Conservation (phyloP, 73 alveolate species). For the Paramecium sonneborni region DNA sequence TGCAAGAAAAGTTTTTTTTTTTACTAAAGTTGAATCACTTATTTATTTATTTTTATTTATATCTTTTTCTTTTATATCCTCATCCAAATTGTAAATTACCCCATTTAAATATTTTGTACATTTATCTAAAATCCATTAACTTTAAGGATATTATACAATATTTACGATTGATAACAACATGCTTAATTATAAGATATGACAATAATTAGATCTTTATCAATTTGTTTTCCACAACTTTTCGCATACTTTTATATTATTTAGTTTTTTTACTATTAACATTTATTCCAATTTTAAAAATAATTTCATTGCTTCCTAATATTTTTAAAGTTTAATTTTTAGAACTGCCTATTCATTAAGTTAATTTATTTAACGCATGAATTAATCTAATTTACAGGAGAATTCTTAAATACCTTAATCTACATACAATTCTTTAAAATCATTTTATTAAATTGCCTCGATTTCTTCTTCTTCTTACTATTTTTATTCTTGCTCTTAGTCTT, state of each 20-base stretch:
- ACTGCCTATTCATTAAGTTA: neutral
- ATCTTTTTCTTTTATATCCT: conserved; percentile 13
- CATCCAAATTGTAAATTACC: conserved; percentile 44
- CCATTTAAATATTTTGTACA: conserved; percentile 52
- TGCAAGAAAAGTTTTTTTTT: neutral
- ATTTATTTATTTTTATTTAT: neutral
- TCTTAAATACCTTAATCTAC: neutral
- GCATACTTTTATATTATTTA: conserved; percentile 26
- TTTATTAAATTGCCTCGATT: neutral
- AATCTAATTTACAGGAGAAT: neutral
- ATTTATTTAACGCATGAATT: neutral
- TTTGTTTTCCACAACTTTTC: conserved; percentile 49
- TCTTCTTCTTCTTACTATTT: neutral
- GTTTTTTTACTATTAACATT: conserved; percentile 17
- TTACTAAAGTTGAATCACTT: neutral
- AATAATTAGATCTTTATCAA: conserved; percentile 50
- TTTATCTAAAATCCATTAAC: conserved; percentile 57
- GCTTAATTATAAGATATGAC: conserved; percentile 37
- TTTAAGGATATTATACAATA: neutral
- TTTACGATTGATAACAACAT: conserved; percentile 39
- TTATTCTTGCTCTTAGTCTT: neutral
- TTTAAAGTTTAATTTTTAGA: neutral
- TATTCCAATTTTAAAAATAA: conserved; percentile 39
- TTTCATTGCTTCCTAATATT: conserved; percentile 33
- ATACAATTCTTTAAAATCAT: neutral